Percentiles rank a stretch among this genome's conserved stretches.
Conservation (phyloP, 140 eudicot species). For the Flaveria floridana region DNA sequence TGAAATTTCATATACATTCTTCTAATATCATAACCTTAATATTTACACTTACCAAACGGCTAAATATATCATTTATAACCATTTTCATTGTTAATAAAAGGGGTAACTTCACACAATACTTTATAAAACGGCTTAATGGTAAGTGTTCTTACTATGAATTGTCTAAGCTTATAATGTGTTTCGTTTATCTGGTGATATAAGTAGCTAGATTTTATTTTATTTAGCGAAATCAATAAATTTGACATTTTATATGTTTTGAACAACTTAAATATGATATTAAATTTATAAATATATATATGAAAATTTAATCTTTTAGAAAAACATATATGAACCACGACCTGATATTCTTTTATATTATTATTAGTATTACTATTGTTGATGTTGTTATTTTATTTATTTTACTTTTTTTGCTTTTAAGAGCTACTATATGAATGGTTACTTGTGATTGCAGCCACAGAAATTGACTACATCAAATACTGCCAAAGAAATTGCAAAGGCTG, state of each 20-base stretch:
- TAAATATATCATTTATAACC: neutral
- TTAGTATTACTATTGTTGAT: neutral
- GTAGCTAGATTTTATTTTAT: too few relatives aligned
- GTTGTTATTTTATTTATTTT: too few relatives aligned
- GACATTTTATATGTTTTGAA: too few relatives aligned
- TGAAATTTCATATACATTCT: neutral
- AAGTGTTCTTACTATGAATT: too few relatives aligned
- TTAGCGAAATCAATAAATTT: too few relatives aligned
- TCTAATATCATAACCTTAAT: neutral
- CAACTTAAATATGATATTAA: too few relatives aligned
- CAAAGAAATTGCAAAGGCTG: constrained; percentile 42
- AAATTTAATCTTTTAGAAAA: too few relatives aligned
- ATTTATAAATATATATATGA: too few relatives aligned
- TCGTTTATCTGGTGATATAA: neutral
- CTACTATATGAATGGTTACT: neutral
- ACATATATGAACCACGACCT: neutral
- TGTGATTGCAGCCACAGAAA: constrained; percentile 46
- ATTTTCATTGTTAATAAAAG: neutral
- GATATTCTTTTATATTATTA: neutral
- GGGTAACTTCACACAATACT: neutral
- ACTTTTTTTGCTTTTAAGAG: neutral
- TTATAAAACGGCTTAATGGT: too few relatives aligned
- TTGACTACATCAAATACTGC: constrained; percentile 26
- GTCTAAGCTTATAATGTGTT: neutral
- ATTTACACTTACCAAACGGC: neutral